Percentiles rank a stretch among this genome's conserved stretches.
Conservation (phyloP, 352 stramenopile genomes). For the Globisporangium nagaii region DNA sequence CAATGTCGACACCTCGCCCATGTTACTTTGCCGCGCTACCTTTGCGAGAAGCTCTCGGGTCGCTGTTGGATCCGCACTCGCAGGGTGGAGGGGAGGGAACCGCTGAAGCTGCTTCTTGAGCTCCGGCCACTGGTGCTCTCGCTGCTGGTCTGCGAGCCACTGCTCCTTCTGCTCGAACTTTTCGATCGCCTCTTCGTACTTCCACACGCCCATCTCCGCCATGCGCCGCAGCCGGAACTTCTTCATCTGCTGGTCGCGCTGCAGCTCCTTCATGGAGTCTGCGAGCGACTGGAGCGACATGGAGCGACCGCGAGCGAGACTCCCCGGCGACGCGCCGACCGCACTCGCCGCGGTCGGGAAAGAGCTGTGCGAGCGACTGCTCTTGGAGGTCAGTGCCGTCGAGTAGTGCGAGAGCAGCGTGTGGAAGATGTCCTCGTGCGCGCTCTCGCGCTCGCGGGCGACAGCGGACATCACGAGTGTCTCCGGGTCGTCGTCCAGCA, state of each 20-base stretch:
- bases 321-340: neutral
- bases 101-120: constrained; percentile 38
- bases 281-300: constrained; percentile 44
- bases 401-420: constrained; percentile 54
- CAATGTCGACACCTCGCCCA: constrained; percentile 50
- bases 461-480: constrained; percentile 78
- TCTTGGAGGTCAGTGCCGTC: constrained; percentile 12
- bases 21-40: constrained; percentile 27
- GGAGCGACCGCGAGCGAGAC: constrained; percentile 5
- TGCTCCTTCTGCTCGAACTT: constrained; percentile 50
- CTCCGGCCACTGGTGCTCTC: constrained; percentile 56
- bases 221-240: constrained; percentile 62
- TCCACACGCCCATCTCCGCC: constrained; percentile 70
- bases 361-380: constrained; percentile 8
- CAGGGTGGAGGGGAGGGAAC: constrained; percentile 15
- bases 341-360: constrained; percentile 1
- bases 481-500: constrained; percentile 78
- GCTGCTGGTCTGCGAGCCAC: constrained; percentile 51
- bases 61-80: constrained; percentile 8
- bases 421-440: constrained; percentile 75
- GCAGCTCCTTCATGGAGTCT: constrained; percentile 70
- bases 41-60: constrained; percentile 17
- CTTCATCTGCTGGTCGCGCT: constrained; percentile 83
- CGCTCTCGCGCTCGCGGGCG: constrained; percentile 62
- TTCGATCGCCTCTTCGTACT: constrained; percentile 51